Evolutionary conservation across 805 yeast species (phyloP), one percentile per base, ranked within the genome.

Genomic region (Saturnispora besseyi): DNA sequence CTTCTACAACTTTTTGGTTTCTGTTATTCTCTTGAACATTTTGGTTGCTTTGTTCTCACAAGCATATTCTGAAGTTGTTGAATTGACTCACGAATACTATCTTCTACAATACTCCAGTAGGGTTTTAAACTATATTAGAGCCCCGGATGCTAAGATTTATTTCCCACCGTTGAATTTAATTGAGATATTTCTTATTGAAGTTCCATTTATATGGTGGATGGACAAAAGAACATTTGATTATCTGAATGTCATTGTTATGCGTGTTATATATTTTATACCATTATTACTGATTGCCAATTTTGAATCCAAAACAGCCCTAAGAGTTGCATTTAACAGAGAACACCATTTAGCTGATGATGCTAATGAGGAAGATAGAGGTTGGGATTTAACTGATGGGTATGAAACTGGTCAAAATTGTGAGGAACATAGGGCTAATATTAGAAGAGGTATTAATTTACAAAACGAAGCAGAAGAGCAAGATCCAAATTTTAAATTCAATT

Each of bases 131-230:
- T 88, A 84, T 62, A 80, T 87, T 48, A 74, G 96, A 57, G 96
- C 96, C 0, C 96, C 96, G 0, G 96, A 88, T 67, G 82, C 80
- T 51, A 80, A 84, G 60, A 84, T 87, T 38, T 88, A 79, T 62
- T 89, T 87, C 26, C 91, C 96, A 4, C 96, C 96, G 4, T 74
- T 87, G 55, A 88, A 88, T 62, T 63, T 88, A 56, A 66, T 88
- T 48, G 96, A 88, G 64, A 45, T 82, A 1, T 44, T 77, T 7
- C 57, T 81, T 4, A 61, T 74, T 29, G 80, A 79, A 29, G 21
- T 76, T 13, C 73, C 74, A 49, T 58, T 72, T 48, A 62, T 61
- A 41, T 71, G 69, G 63, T 64, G 70, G 63, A 52, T 70, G 55
- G 45, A 60, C 46, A 56, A 56, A 46, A 37, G 48, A 32, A 57